These are phyloP conservation scores for Ramicandelaber brevisporus DNA, from an alignment of 192 early-diverging fungal genomes.

Conservation along the genomic window DNA sequence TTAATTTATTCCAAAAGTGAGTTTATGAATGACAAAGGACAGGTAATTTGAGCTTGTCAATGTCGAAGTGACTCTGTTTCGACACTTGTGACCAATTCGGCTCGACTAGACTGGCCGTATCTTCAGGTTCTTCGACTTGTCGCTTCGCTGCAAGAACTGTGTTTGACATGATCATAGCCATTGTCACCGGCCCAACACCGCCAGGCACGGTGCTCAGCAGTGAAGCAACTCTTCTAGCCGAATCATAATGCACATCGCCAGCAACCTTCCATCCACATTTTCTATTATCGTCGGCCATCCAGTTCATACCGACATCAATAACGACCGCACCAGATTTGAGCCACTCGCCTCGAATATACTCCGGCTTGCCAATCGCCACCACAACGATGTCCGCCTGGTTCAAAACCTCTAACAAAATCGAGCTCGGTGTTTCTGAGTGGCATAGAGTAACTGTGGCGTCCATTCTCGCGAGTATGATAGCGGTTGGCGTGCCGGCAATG, in stretches of 20 bases:
- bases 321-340: constrained; percentile 79
- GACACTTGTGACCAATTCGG: too few relatives aligned
- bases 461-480: constrained; percentile 45
- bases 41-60: too few relatives aligned
- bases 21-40: too few relatives aligned
- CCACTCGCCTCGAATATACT: constrained; percentile 74
- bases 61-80: too few relatives aligned
- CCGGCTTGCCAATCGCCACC: constrained; percentile 60
- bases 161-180: constrained; percentile 90
- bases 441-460: constrained; percentile 90
- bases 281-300: constrained; percentile 58
- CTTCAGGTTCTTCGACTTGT: constrained; percentile 33
- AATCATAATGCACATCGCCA: constrained; percentile 76
- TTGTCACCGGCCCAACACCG: constrained; percentile 99
- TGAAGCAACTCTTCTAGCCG: constrained; percentile 37
- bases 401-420: constrained; percentile 47
- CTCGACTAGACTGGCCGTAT: too few relatives aligned
- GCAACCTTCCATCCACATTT: constrained; percentile 76
- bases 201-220: constrained; percentile 91
- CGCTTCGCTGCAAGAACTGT: constrained; percentile 53
- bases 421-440: constrained; percentile 55
- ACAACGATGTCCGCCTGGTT: constrained; percentile 69
- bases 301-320: constrained; percentile 95
- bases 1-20: too few relatives aligned
- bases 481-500: constrained; percentile 71